These are phyloP conservation scores for Cucurbita ficifolia DNA, from an alignment of 306 rosid species.

Conservation along the genomic window DNA sequence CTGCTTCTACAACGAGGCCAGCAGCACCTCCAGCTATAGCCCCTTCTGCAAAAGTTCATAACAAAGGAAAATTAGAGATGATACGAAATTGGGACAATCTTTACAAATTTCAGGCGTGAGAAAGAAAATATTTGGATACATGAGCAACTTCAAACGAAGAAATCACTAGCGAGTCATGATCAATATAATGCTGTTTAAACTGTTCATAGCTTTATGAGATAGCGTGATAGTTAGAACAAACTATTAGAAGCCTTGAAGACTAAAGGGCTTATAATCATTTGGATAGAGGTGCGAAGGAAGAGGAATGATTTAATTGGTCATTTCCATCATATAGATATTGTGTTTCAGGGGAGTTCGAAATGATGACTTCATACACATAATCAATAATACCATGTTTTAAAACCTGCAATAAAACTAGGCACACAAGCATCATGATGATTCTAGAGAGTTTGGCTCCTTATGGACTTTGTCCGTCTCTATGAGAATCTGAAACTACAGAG, in stretches of 20 bases:
- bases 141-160: neutral
- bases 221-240: neutral
- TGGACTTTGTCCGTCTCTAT: neutral
- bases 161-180: neutral
- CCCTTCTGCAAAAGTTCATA: slow-evolving; percentile 19
- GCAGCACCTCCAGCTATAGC: slow-evolving; percentile 26
- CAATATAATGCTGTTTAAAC: neutral
- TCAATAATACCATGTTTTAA: neutral
- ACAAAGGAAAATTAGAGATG: neutral
- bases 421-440: neutral
- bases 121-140: neutral
- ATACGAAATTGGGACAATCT: neutral
- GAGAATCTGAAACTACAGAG: neutral
- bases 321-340: neutral
- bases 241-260: slow-evolving; percentile 1
- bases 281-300: neutral
- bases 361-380: neutral
- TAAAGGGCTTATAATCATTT: neutral
- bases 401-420: neutral
- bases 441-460: neutral
- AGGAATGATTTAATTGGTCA: neutral
- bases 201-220: neutral
- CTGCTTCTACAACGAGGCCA: slow-evolving; percentile 24
- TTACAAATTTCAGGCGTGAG: neutral
- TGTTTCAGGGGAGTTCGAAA: neutral